Evolutionary conservation across 2,329 filamentous ascomycete genomes (phyloP), one percentile per base, ranked within the genome.

Genomic region (Paraphoma sp.): DNA sequence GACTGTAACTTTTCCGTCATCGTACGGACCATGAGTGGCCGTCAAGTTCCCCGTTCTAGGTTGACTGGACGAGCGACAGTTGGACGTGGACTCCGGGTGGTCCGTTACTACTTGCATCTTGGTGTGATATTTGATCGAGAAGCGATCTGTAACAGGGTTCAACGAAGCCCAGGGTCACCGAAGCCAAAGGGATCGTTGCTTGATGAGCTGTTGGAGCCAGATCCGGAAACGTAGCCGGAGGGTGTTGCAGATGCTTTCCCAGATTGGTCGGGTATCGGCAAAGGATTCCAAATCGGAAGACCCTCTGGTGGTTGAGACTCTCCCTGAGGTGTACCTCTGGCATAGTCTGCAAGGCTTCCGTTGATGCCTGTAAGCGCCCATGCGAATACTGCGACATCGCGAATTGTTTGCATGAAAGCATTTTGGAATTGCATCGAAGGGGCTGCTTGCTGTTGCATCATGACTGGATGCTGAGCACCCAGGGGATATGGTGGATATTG

Each of bases 351-450:
- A 51, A 94, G 78, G 41, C 86, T 88, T 12, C 89, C 89, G 72
- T 95, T 94, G 79, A 93, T 93, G 18, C 91, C 91, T 23, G 88
- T 86, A 10, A 94, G 78, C 1, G 88, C 89, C 91, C 91, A 96
- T 9, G 91, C 91, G 72, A 96, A 95, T n/a, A 95, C 89, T 1
- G 90, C 91, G 46, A 93, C 89, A 51, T 95, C 91, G 54, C 90
- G 87, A 63, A 96, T 96, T 2, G 89, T 89, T 52, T 84, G 83
- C 89, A 95, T 92, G 67, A 95, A 86, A 51, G 87, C 84, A 28
- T 86, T 83, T 45, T 76, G 72, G 50, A 68, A 59, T 42, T 70
- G 60, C 41, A 69, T 30, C 16, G 83, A 80, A 38, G 86, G 86
- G 11, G 59, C 63, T 23, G 64, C 33, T 14, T 36, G n/a, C 84